A percentile compares a stretch with the other conserved stretches of the same genome.
Evolutionary conservation across 1,284 basidiomycete species (phyloP).

Genomic region (Vanrija pseudolonga): DNA sequence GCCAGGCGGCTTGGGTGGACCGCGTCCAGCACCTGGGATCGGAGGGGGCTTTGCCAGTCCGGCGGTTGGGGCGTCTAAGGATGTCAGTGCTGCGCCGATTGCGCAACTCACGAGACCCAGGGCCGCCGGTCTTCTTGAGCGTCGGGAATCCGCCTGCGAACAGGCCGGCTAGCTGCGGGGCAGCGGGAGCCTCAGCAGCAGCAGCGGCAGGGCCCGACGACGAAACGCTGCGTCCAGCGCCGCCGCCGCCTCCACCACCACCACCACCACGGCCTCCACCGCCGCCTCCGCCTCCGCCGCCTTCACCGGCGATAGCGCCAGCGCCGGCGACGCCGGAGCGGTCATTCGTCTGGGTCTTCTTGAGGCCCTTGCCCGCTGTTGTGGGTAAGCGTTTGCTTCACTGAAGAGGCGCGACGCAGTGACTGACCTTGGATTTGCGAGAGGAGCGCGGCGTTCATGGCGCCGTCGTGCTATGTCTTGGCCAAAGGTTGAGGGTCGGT

Average conservation of each 20-base stretch:
- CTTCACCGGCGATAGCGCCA: slow-evolving; percentile 44
- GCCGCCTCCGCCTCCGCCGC: slow-evolving; percentile 52
- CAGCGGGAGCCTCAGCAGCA: slow-evolving; percentile 48
- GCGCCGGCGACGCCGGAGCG: slow-evolving; percentile 69
- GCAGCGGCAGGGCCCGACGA: slow-evolving; percentile 27
- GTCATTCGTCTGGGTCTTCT: slow-evolving; percentile 77
- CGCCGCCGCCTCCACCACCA: slow-evolving; percentile 28
- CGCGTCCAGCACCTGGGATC: slow-evolving; percentile 18
- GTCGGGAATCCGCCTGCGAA: slow-evolving; percentile 91
- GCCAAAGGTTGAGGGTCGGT: not conserved
- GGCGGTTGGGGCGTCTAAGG: slow-evolving; percentile 14
- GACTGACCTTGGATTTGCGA: slow-evolving; percentile 42
- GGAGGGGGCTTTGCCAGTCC: slow-evolving; percentile 23
- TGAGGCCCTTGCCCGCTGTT: slow-evolving; percentile 66
- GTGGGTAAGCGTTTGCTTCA: not conserved
- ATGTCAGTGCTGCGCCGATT: not conserved
- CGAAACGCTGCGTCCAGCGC: slow-evolving; percentile 12
- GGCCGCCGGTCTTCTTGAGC: slow-evolving; percentile 68
- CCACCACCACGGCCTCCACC: slow-evolving; percentile 53
- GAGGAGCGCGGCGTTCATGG: slow-evolving; percentile 43
- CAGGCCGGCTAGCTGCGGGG: slow-evolving; percentile 66
- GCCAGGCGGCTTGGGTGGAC: slow-evolving; percentile 15
- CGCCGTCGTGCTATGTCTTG: not conserved
- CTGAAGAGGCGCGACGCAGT: not conserved
- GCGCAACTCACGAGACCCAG: slow-evolving; percentile 51